phyloP scores from a whole-genome alignment of 1,284 basidiomycete genomes.

The Malassezia globosa region DNA sequence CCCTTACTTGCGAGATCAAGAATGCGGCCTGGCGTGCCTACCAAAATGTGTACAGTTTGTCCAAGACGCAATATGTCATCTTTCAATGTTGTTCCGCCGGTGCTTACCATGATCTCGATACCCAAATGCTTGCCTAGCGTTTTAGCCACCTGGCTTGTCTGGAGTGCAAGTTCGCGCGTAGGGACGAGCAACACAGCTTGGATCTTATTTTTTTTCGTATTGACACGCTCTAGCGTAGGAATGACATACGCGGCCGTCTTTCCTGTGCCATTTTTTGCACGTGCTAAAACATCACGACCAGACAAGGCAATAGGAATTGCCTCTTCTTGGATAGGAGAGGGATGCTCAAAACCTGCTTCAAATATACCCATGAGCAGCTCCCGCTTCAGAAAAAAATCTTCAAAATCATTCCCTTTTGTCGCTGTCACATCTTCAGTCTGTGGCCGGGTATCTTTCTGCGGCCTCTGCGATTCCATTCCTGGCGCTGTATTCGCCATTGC shows the following conservation, averaged over 20 bases:
- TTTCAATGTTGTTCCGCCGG: conserved; percentile 91
- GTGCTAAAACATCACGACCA: conserved; percentile 61
- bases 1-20: conserved; percentile 86
- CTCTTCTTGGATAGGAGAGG: conserved; percentile 97
- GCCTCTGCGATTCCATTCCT: conserved; percentile 18
- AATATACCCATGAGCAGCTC: conserved; percentile 48
- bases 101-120: conserved; percentile 96
- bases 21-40: conserved; percentile 92
- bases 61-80: conserved; percentile 83
- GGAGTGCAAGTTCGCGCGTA: conserved; percentile 44
- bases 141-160: conserved; percentile 96
- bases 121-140: conserved; percentile 90
- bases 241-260: conserved; percentile 98
- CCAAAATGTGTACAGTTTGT: conserved; percentile 85
- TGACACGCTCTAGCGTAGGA: conserved; percentile 84
- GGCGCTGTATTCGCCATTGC: conserved; percentile 9
- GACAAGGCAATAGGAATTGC: conserved; percentile 55
- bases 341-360: conserved; percentile 64
- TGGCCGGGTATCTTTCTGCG: conserved; percentile 34
- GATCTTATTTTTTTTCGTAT: conserved; percentile 73
- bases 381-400: conserved; percentile 46
- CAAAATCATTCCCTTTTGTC: conserved; percentile 47
- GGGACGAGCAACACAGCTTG: conserved; percentile 53
- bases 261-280: conserved; percentile 51
- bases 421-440: conserved; percentile 46